A percentile compares a stretch with the other conserved stretches of the same genome.
These are phyloP conservation scores for Leccinum subatratum DNA, from an alignment of 1,284 basidiomycete genomes.

Conservation along the genomic window DNA sequence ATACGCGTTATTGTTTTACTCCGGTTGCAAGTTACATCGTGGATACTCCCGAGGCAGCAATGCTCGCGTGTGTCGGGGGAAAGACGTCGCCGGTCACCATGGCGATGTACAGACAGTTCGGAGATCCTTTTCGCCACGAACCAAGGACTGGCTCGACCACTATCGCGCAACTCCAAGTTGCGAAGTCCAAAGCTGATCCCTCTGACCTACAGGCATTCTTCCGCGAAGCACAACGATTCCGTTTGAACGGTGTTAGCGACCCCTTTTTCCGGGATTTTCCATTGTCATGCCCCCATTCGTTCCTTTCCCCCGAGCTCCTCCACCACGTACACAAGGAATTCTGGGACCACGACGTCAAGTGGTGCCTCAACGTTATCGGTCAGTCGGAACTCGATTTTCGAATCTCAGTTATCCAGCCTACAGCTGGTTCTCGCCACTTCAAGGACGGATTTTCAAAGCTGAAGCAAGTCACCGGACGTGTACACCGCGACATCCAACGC, in stretches of 20 bases:
- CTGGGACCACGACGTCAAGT: constrained; percentile 9
- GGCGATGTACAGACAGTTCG: neutral
- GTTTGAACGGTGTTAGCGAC: constrained; percentile 4
- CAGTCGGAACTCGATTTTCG: constrained; percentile 3
- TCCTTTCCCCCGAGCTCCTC: constrained; percentile 6
- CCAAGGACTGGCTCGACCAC: neutral
- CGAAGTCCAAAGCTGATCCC: neutral
- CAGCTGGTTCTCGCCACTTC: constrained; percentile 4
- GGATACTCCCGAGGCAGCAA: constrained; percentile 3
- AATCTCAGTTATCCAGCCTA: constrained; percentile 4
- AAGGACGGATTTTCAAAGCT: constrained; percentile 3
- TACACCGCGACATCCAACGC: neutral
- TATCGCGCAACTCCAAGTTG: neutral
- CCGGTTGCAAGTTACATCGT: constrained; percentile 6
- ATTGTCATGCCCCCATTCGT: constrained; percentile 4
- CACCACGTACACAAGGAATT: constrained; percentile 2
- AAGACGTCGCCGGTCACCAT: constrained; percentile 4
- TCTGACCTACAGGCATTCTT: constrained; percentile 3
- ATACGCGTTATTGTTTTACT: constrained; percentile 3
- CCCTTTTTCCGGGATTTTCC: constrained; percentile 7
- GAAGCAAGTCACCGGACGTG: neutral
- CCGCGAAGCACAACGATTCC: neutral
- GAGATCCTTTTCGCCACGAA: neutral
- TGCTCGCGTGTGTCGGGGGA: constrained; percentile 6
- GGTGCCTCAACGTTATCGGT: constrained; percentile 5